Evolutionary conservation across 352 stramenopile species (phyloP).

Genomic region (Phytophthora fragariae): DNA sequence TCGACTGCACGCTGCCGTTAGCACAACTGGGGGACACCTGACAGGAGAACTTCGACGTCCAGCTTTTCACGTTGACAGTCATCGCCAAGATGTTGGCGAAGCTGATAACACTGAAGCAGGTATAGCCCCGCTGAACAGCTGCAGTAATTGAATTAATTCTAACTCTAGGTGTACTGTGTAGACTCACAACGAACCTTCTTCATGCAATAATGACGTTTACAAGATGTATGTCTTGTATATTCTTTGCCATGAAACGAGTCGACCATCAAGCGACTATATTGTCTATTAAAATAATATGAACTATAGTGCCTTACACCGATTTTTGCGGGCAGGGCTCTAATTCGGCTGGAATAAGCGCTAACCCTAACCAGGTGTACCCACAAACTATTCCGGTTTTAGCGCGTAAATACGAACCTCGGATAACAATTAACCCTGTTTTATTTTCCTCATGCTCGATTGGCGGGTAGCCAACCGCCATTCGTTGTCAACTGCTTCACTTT

Average conservation of each 20-base stretch:
- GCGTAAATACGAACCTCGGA: no score
- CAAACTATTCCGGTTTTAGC: no score
- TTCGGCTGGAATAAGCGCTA: no score
- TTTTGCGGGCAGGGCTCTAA: no score
- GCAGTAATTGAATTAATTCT: background rate
- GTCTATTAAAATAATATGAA: conserved; percentile 13
- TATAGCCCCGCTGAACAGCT: background rate
- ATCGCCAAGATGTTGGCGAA: background rate
- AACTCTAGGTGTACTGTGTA: background rate
- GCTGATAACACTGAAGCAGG: background rate
- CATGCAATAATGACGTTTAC: background rate
- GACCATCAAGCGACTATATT: background rate
- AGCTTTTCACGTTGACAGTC: background rate
- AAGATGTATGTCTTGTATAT: background rate
- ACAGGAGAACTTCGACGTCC: background rate
- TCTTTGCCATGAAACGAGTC: background rate
- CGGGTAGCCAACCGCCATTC: no score
- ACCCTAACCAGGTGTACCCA: no score
- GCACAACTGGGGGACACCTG: background rate
- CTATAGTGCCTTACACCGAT: background rate
- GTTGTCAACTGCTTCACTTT: no score
- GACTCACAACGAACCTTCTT: background rate
- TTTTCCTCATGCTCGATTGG: no score
- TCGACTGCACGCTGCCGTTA: background rate
- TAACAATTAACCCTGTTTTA: no score